Conservation (phyloP, 108 stramenopile species). For the Aurantiochytrium sp. region DNA sequence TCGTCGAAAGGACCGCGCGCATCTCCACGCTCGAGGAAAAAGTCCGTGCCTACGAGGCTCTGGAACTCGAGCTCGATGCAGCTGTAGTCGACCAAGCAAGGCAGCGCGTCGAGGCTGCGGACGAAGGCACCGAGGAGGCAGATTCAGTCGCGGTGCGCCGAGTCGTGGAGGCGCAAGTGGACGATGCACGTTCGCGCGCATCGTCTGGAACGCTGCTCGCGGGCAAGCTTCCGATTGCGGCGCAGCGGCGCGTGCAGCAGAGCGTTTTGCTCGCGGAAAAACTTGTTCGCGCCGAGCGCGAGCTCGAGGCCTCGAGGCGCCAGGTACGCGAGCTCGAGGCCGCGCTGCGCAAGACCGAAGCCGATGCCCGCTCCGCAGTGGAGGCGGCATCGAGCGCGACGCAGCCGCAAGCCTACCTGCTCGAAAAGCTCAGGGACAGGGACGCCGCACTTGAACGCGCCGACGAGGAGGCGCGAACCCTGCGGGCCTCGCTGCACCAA, state of each 20-base stretch:
- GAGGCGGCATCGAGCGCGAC: background rate
- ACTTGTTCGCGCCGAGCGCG: background rate
- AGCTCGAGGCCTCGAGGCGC: background rate
- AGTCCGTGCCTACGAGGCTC: background rate
- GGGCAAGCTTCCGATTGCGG: background rate
- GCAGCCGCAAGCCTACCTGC: background rate
- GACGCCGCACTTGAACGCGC: background rate
- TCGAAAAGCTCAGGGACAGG: background rate
- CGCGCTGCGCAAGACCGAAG: background rate
- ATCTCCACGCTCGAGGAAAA: constrained; percentile 13
- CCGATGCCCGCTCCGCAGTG: background rate
- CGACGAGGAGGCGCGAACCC: background rate
- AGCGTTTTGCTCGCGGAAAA: background rate
- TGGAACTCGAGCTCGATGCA: constrained; percentile 10
- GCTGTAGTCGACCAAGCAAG: background rate
- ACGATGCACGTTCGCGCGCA: background rate
- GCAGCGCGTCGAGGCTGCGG: background rate
- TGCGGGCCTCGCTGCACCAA: background rate
- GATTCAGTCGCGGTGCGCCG: background rate
- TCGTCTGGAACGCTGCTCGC: background rate
- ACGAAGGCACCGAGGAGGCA: background rate
- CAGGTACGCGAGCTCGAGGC: background rate
- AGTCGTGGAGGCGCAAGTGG: background rate
- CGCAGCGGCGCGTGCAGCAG: constrained; percentile 4
- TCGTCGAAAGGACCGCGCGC: background rate